phyloP scores from a whole-genome alignment of 2,329 filamentous ascomycete genomes.

The Pezicula radicicola region DNA sequence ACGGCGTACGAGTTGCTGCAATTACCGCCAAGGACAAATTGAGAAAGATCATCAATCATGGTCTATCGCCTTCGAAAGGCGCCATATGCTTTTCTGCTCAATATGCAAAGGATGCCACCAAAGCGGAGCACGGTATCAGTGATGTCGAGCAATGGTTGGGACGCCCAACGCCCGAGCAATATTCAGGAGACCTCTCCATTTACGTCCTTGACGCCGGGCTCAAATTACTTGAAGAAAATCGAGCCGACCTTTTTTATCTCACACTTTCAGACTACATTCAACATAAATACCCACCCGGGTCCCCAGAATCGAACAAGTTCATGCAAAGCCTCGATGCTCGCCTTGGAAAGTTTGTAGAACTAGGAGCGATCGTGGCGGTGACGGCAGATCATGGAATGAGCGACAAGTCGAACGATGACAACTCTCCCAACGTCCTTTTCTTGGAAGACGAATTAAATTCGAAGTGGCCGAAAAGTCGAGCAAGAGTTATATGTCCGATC shows the following conservation, averaged over 20 bases:
- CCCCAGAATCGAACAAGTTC: conserved; percentile 34
- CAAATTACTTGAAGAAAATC: conserved; percentile 35
- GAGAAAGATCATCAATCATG: conserved; percentile 36
- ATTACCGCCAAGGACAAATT: conserved; percentile 43
- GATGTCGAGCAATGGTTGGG: conserved; percentile 36
- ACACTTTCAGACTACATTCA: conserved; percentile 43
- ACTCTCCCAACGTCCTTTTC: too few relatives aligned
- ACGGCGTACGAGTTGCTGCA: conserved; percentile 37
- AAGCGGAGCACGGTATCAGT: conserved; percentile 32
- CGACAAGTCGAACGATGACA: too few relatives aligned
- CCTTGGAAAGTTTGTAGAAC: conserved; percentile 27
- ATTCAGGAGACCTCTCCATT: conserved; percentile 40
- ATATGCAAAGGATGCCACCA: conserved; percentile 25
- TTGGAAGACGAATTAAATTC: conserved; percentile 30
- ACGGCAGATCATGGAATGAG: too few relatives aligned
- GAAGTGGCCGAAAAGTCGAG: conserved; percentile 27
- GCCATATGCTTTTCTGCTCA: conserved; percentile 38
- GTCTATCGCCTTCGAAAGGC: conserved; percentile 19
- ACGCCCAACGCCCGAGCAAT: conserved; percentile 33
- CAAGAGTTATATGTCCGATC: conserved; percentile 40
- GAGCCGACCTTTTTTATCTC: conserved; percentile 38
- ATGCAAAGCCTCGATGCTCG: conserved; percentile 31
- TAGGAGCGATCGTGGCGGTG: conserved; percentile 32
- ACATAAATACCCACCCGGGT: conserved; percentile 37
- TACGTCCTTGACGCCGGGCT: conserved; percentile 41